Evolutionary conservation across 768 basidiomycete genomes (phyloP).

Genomic region (Kwoniella dejecticola): DNA sequence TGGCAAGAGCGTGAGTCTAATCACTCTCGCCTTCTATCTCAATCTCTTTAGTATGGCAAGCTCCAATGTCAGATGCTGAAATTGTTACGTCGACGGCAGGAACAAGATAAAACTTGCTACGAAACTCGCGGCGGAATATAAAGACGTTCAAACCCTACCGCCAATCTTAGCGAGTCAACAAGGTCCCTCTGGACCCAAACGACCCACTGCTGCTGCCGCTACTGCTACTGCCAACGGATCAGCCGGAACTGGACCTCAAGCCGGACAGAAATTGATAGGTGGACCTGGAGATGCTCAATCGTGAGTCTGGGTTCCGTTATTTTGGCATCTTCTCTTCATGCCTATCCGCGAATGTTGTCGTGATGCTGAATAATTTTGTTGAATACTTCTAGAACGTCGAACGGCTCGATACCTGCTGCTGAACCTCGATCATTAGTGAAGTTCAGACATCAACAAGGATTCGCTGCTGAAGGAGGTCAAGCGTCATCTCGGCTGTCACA

Average conservation of each 20-base stretch:
- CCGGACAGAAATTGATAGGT: conserved; percentile 53
- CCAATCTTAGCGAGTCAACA: conserved; percentile 75
- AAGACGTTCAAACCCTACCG: conserved; percentile 80
- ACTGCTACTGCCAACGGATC: conserved; percentile 9
- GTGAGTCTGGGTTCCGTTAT: conserved; percentile 18
- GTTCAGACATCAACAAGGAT: conserved; percentile 55
- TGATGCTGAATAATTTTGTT: too few relatives aligned
- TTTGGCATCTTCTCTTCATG: too few relatives aligned
- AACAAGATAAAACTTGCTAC: conserved; percentile 63
- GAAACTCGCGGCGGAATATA: conserved; percentile 88
- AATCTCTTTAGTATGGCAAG: too few relatives aligned
- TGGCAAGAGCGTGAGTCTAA: conserved; percentile 48
- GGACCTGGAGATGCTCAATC: conserved; percentile 56
- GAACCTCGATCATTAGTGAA: conserved; percentile 49
- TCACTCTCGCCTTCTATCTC: too few relatives aligned
- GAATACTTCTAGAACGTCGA: conserved; percentile 6
- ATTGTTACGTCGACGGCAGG: too few relatives aligned
- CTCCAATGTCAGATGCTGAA: too few relatives aligned
- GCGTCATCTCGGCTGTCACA: conserved; percentile 67
- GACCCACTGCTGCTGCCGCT: conserved; percentile 58
- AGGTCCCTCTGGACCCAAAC: conserved; percentile 70
- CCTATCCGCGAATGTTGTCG: too few relatives aligned
- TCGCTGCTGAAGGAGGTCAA: conserved; percentile 55
- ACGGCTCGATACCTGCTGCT: conserved; percentile 7
- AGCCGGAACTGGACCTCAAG: conserved; percentile 28